Base-by-base conservation (phyloP, 176 grass and related monocot genomes). In the Secale cereale region DNA sequence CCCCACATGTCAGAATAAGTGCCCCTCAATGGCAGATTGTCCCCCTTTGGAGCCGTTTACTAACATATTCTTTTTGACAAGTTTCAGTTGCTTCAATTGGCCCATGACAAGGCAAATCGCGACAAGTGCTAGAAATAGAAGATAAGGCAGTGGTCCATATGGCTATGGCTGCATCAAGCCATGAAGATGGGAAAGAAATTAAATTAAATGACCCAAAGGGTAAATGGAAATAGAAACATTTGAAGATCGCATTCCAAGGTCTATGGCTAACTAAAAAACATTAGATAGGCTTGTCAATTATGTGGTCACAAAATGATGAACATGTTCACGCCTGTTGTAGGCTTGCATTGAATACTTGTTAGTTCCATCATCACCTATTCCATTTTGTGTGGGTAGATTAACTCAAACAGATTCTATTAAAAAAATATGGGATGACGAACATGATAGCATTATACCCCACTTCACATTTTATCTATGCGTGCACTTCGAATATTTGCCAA, bases 11-110 rank as follows among this genome's bases (percentile, higher is more conserved):
- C 14, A 3, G 14, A 17, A 17, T 1, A 5, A 17, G 46, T 50
- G 46, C 4, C 46, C 4, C 11, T 16, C 4, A 17, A 5, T 50
- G 46, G 46, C 4, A 3, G 6, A 59, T 5, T 48, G 1, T 1
- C 56, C 23, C 20, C 7, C 0, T 2, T 9, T 4, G 23, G 7
- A 3, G 8, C 17, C 20, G n/a, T 59, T 9, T 59, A 23, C 3
- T 59, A n/a, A 20, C 8, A 59, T 0, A 9, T 1, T 57, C n/a
- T n/a, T 10, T 6, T 0, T 13, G 0, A n/a, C 7, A 2, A 59
- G 20, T 6, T 8, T 10, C 20, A 3, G 10, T 59, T n/a, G 56
- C 8, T 10, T 23, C 2, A 6, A 0, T 0, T 59, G 20, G 20
- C 7, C 1, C 20, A 59, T 3, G 1, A 59, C 20, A 2, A 56